Conservation (phyloP, 257 asterid genomes). For the Haberlea rhodopensis region DNA sequence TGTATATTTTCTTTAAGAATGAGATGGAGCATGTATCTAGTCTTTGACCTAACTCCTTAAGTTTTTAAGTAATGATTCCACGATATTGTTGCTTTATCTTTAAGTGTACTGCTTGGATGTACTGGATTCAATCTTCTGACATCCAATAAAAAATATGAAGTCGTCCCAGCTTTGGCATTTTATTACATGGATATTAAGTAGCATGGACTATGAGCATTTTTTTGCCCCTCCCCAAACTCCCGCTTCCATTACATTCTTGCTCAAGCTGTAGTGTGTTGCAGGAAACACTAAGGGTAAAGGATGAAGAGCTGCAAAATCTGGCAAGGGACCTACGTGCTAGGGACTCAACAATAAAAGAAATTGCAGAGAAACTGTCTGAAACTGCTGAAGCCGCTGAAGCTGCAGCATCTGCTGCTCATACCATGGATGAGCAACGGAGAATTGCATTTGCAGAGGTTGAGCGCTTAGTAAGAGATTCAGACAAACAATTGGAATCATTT, state of each 20-base stretch:
- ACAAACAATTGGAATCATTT: conserved; percentile 54
- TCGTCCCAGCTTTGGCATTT: neutral
- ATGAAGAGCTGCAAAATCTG: conserved; percentile 94
- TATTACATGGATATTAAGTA: conserved; percentile 9
- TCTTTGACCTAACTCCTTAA: too few species aligned
- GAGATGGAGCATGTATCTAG: too few species aligned
- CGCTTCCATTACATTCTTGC: neutral
- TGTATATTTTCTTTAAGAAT: neutral
- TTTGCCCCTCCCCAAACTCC: neutral
- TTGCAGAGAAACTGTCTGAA: conserved; percentile 89
- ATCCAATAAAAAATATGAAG: conserved; percentile 4
- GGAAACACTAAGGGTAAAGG: conserved; percentile 98
- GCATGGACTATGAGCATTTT: conserved; percentile 2
- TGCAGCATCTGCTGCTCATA: conserved; percentile 96
- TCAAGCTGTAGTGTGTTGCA: conserved; percentile 32
- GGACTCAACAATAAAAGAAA: conserved; percentile 81
- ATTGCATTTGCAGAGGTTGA: conserved; percentile 80
- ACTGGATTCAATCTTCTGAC: neutral
- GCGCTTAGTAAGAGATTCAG: conserved; percentile 60
- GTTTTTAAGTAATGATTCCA: neutral
- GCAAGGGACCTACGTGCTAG: conserved; percentile 86
- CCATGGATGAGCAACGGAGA: conserved; percentile 90
- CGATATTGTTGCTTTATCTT: neutral
- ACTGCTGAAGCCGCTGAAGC: conserved; percentile 98
- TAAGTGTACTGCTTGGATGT: conserved; percentile 1